phyloP scores from a whole-genome alignment of 2,329 filamentous ascomycete genomes.

The Aspergillus piperis region DNA sequence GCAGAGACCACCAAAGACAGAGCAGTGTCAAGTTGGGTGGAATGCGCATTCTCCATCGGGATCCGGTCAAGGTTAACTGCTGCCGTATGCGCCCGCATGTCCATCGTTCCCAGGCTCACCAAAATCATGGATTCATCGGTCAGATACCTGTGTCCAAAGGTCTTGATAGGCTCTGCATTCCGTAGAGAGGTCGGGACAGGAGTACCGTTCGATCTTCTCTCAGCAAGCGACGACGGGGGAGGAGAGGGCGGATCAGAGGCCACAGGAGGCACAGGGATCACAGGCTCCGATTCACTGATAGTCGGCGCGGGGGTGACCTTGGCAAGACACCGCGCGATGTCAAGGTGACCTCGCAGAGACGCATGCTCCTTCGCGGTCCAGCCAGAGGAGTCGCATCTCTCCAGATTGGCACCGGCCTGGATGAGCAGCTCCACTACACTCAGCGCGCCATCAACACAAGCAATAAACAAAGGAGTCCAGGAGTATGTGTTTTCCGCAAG shows the following conservation, averaged over 20 bases:
- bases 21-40: constrained; percentile 90
- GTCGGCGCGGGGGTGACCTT: constrained; percentile 53
- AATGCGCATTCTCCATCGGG: constrained; percentile 82
- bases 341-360: constrained; percentile 81
- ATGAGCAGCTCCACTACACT: constrained; percentile 75
- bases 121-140: constrained; percentile 85
- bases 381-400: constrained; percentile 77
- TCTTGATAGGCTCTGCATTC: constrained; percentile 77
- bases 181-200: constrained; percentile 43
- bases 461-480: constrained; percentile 95
- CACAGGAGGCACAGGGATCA: constrained; percentile 32
- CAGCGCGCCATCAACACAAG: constrained; percentile 83
- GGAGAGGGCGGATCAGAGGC: constrained; percentile 40
- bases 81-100: constrained; percentile 77
- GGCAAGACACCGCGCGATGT: constrained; percentile 71
- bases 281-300: constrained; percentile 35
- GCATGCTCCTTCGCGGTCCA: constrained; percentile 96
- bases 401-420: constrained; percentile 73
- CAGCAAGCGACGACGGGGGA: constrained; percentile 42
- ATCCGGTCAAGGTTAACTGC: constrained; percentile 87
- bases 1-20: constrained; percentile 89
- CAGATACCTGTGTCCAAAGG: constrained; percentile 93
- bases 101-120: constrained; percentile 92
- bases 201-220: constrained; percentile 43
- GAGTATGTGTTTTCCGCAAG: constrained; percentile 79